A percentile compares a stretch with the other conserved stretches of the same genome.
phyloP scores from a whole-genome alignment of 176 grass and related monocot species.

The Chrysopogon serrulatus region DNA sequence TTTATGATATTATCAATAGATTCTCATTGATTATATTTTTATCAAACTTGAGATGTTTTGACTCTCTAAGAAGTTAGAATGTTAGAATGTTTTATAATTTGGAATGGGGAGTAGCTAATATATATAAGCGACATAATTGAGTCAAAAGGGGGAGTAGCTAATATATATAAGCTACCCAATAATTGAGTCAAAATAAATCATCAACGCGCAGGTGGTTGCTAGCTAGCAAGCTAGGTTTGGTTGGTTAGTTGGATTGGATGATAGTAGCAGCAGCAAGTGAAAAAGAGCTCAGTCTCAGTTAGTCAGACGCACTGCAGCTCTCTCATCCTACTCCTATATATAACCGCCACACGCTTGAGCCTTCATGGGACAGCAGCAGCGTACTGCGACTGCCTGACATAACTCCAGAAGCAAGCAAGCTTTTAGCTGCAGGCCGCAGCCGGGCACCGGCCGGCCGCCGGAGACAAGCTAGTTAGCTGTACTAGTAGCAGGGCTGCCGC shows the following conservation, averaged over 20 bases:
- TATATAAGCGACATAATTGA: too few relatives aligned
- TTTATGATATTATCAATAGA: too few relatives aligned
- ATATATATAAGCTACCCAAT: too few relatives aligned
- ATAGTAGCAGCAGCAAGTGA: conserved; percentile 20
- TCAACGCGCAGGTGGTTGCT: neutral
- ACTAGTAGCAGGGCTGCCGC: neutral
- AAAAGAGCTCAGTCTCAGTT: conserved; percentile 30
- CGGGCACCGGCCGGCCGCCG: neutral
- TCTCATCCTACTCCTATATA: conserved; percentile 5
- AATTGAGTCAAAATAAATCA: conserved; percentile 28
- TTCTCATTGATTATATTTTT: too few relatives aligned
- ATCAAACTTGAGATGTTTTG: too few relatives aligned
- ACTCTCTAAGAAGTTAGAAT: too few relatives aligned
- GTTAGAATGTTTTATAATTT: too few relatives aligned
- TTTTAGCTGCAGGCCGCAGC: neutral
- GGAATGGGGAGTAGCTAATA: too few relatives aligned
- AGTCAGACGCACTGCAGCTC: neutral
- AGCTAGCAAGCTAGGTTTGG: neutral
- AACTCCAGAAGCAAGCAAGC: neutral
- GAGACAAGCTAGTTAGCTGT: neutral
- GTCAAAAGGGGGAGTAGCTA: too few relatives aligned
- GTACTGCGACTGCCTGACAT: neutral
- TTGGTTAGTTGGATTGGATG: conserved; percentile 18
- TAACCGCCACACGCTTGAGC: neutral
- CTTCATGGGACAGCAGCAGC: neutral